Base-by-base conservation (phyloP, 2,329 filamentous ascomycete genomes). In the Penicillium sp. region DNA sequence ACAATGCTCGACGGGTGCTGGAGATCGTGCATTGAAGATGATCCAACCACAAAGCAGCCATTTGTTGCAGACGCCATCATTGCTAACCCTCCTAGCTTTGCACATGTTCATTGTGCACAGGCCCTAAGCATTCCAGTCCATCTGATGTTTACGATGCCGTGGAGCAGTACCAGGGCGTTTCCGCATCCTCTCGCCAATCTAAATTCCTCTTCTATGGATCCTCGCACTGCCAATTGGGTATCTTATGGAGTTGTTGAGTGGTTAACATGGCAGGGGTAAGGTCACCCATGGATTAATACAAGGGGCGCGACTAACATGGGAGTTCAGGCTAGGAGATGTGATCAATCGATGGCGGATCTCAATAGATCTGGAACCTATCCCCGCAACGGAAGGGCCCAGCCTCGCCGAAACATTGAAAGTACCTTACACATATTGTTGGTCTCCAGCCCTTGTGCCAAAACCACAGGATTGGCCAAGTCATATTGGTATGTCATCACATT, bases 51-150 rank as follows among this genome's bases (percentile, higher is more conserved):
- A 0, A 44, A 59, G 13, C 67, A 72, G 21, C 78, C 79, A 1
- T 84, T 84, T 60, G 72, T 83, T n/a, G 81, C 81, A 3, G 78
- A 84, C 50, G 75, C 76, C 3, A 83, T 84, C 43, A 82, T 84
- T 53, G 81, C 81, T 1, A 83, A 83, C 48, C 81, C 81, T 0
- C 80, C 80, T 0, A 79, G 75, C 2, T 80, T 82, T 69, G 80
- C 79, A 0, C 81, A 83, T 65, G 72, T 83, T 19, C 49, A 50
- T n/a, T 50, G 49, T 43, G 49, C 49, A 7, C 73, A 83, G 62
- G 76, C 75, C 34, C 69, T 83, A 11, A 73, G 73, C 0, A 75
- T 83, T 9, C 81, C 81, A 2, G 61, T 83, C 5, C 80, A 83
- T 60, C 72, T 83, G 60, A 77, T 83, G 60, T 80, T 81, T 58